Percentiles rank a stretch among this genome's conserved stretches.
phyloP scores from a whole-genome alignment of 768 basidiomycete genomes.

The Kwoniella mangroviensis region DNA sequence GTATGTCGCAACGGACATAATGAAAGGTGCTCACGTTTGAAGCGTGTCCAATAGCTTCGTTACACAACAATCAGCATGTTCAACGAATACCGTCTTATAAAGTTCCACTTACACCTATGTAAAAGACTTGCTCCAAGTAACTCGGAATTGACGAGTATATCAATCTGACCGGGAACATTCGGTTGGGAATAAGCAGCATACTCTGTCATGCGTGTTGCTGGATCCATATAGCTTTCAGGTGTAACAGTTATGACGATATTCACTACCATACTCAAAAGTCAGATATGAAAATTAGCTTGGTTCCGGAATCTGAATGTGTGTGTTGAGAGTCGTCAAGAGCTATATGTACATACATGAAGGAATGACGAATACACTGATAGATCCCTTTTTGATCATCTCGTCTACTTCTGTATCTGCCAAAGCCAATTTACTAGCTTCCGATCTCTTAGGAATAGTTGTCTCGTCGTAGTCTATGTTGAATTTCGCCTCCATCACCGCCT shows the following conservation, averaged over 20 bases:
- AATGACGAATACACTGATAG: not conserved
- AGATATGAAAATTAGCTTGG: too few species aligned
- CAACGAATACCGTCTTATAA: too few species aligned
- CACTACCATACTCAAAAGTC: not conserved
- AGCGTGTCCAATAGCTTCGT: too few species aligned
- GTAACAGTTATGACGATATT: not conserved
- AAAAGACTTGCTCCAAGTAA: not conserved
- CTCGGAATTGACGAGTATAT: not conserved
- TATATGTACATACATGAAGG: not conserved
- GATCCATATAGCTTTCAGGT: not conserved
- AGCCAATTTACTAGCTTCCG: not conserved
- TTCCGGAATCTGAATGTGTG: too few species aligned
- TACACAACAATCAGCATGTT: too few species aligned
- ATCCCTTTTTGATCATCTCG: not conserved
- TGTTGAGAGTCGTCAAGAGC: too few species aligned
- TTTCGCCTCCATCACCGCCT: not conserved
- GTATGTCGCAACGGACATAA: too few species aligned
- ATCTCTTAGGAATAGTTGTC: not conserved
- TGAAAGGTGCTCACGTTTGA: too few species aligned
- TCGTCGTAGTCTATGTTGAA: too few species aligned
- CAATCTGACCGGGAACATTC: not conserved
- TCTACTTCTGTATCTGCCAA: not conserved
- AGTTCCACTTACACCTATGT: not conserved
- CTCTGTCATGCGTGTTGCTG: not conserved
- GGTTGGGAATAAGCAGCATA: not conserved